Percentiles rank a stretch among this genome's conserved stretches.
These are phyloP conservation scores for Shiraia bambusicola DNA, from an alignment of 2,329 filamentous ascomycete species.

Conservation along the genomic window DNA sequence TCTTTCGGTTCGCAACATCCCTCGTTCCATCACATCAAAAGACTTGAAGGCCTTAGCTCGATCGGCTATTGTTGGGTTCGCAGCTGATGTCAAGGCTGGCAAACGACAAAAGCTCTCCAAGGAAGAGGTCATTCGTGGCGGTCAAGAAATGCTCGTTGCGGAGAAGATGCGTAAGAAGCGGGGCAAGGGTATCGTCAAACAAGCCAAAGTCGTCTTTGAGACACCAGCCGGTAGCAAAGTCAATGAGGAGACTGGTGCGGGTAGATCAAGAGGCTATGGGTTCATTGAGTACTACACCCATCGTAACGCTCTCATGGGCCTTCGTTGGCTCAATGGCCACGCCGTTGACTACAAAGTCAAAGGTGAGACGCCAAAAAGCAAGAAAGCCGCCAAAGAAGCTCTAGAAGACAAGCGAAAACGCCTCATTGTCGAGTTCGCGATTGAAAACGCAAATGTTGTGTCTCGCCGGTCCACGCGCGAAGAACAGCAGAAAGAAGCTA, in stretches of 20 bases:
- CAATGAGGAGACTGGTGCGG: constrained; percentile 71
- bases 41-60: constrained; percentile 88
- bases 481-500: constrained; percentile 54
- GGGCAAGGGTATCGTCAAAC: constrained; percentile 83
- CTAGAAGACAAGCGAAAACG: constrained; percentile 79
- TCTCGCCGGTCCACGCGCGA: constrained; percentile 70
- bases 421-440: constrained; percentile 93
- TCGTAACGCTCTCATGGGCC: constrained; percentile 89
- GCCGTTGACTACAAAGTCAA: constrained; percentile 55
- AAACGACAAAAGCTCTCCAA: constrained; percentile 77
- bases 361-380: constrained; percentile 49
- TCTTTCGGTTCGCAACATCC: constrained; percentile 88
- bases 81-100: constrained; percentile 80
- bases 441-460: constrained; percentile 97
- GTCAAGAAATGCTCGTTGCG: constrained; percentile 75
- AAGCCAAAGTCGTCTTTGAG: constrained; percentile 95
- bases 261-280: constrained; percentile 87
- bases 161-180: constrained; percentile 78
- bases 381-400: constrained; percentile 44
- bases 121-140: constrained; percentile 80
- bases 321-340: constrained; percentile 89
- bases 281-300: constrained; percentile 97
- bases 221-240: constrained; percentile 83
- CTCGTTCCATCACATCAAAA: constrained; percentile 78
- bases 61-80: constrained; percentile 91